These are phyloP conservation scores for Lycium ferocissimum DNA, from an alignment of 257 asterid genomes.

Conservation along the genomic window DNA sequence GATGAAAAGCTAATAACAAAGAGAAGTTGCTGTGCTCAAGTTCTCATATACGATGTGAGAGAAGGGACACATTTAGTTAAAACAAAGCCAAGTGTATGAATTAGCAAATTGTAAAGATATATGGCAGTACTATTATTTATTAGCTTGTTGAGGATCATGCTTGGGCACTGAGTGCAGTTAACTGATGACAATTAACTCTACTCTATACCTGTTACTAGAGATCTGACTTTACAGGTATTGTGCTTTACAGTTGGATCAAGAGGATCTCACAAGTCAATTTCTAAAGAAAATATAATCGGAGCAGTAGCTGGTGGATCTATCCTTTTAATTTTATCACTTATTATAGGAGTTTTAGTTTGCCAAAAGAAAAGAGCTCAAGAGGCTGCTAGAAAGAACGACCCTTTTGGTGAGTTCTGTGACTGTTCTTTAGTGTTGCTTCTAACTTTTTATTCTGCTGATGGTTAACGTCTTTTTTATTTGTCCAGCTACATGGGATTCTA, in stretches of 20 bases:
- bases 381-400: constrained; percentile 67
- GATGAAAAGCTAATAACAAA: not conserved
- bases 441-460: constrained; percentile 17
- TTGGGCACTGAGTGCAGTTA: not conserved
- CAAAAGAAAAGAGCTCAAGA: constrained; percentile 69
- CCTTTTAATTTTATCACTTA: constrained; percentile 53
- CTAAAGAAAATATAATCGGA: constrained; percentile 56
- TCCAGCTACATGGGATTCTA: constrained; percentile 79
- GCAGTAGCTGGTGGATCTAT: constrained; percentile 65
- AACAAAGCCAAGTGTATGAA: not conserved
- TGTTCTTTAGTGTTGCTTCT: constrained; percentile 9
- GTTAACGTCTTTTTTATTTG: constrained; percentile 10
- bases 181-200: not conserved
- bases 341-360: constrained; percentile 73
- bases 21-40: not conserved
- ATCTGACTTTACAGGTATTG: not conserved
- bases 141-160: not conserved
- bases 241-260: constrained; percentile 39
- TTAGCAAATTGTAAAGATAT: not conserved
- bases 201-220: not conserved
- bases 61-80: not conserved
- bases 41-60: not conserved
- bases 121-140: not conserved
- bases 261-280: constrained; percentile 47
- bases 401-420: constrained; percentile 63